Evolutionary conservation across 1,139 yeast species (phyloP).

Genomic region (Diutina pseudorugosa): DNA sequence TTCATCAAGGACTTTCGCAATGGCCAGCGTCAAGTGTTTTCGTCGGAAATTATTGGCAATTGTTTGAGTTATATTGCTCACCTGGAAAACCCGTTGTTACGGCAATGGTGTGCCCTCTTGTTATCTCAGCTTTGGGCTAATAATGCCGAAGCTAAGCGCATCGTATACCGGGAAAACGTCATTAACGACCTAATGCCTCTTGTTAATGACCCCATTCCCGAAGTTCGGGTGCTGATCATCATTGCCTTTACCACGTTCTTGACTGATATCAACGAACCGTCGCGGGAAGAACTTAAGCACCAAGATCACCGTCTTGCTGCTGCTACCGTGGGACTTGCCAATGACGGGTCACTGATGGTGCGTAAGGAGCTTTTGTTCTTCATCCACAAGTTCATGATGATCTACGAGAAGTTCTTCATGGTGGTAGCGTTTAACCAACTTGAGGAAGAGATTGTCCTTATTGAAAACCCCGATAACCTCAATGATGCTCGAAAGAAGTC

Average conservation of each 20-base stretch:
- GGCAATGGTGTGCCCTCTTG: slow-evolving; percentile 86
- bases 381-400: slow-evolving; percentile 60
- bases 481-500: slow-evolving; percentile 50
- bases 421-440: slow-evolving; percentile 83
- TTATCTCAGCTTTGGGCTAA: slow-evolving; percentile 68
- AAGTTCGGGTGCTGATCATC: slow-evolving; percentile 78
- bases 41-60: slow-evolving; percentile 58
- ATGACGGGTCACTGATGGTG: slow-evolving; percentile 86
- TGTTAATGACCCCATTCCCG: slow-evolving; percentile 86
- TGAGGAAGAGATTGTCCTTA: slow-evolving; percentile 64
- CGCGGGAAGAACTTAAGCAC: slow-evolving; percentile 36
- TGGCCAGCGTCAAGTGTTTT: slow-evolving; percentile 74
- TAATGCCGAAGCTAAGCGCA: slow-evolving; percentile 66
- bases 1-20: slow-evolving; percentile 70
- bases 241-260: slow-evolving; percentile 64
- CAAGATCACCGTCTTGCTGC: slow-evolving; percentile 44
- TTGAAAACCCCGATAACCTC: slow-evolving; percentile 47
- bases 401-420: slow-evolving; percentile 62
- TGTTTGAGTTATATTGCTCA: slow-evolving; percentile 55
- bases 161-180: slow-evolving; percentile 55
- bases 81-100: slow-evolving; percentile 70
- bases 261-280: slow-evolving; percentile 24
- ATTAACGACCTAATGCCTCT: slow-evolving; percentile 43
- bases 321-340: slow-evolving; percentile 36
- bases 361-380: slow-evolving; percentile 75